Evolutionary conservation across 2,329 filamentous ascomycete genomes (phyloP).

Genomic region (Mycocentrospora acerina): DNA sequence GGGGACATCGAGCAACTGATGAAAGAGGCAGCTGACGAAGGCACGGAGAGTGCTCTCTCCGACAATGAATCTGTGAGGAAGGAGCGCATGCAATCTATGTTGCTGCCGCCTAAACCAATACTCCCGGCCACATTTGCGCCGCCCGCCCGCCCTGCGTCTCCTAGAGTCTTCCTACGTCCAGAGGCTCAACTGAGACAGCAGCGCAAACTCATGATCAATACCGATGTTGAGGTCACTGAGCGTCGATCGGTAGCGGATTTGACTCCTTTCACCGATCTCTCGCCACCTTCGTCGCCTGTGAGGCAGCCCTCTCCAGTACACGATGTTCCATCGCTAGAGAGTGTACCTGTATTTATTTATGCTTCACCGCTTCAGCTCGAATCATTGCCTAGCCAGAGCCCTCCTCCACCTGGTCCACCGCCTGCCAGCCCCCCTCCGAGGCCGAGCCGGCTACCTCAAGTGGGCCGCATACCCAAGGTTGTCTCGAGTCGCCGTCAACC

Average conservation of each 20-base stretch:
- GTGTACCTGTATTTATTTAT: background rate
- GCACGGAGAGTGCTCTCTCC: slow-evolving; percentile 19
- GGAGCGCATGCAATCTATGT: slow-evolving; percentile 41
- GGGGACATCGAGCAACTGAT: slow-evolving; percentile 51
- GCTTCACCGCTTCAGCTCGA: background rate
- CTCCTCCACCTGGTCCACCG: slow-evolving; percentile 27
- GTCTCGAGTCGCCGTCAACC: slow-evolving; percentile 65
- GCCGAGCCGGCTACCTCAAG: slow-evolving; percentile 71
- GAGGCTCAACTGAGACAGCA: slow-evolving; percentile 19
- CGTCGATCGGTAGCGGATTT: slow-evolving; percentile 26
- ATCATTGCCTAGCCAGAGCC: slow-evolving; percentile 2
- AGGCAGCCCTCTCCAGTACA: slow-evolving; percentile 18
- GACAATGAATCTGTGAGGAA: slow-evolving; percentile 25
- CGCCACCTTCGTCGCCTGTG: slow-evolving; percentile 31
- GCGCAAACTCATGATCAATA: slow-evolving; percentile 23
- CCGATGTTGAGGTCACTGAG: slow-evolving; percentile 14
- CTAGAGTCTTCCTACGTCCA: slow-evolving; percentile 37
- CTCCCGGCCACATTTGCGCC: slow-evolving; percentile 29
- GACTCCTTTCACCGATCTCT: slow-evolving; percentile 39
- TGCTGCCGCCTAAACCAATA: slow-evolving; percentile 41
- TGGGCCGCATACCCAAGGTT: slow-evolving; percentile 84
- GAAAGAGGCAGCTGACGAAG: slow-evolving; percentile 43
- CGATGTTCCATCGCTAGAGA: slow-evolving; percentile 2
- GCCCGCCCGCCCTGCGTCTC: slow-evolving; percentile 36
- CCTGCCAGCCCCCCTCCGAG: slow-evolving; percentile 40